A percentile compares a stretch with the other conserved stretches of the same genome.
phyloP scores from a whole-genome alignment of 2,329 filamentous ascomycete genomes.

The Fusarium robinianum region DNA sequence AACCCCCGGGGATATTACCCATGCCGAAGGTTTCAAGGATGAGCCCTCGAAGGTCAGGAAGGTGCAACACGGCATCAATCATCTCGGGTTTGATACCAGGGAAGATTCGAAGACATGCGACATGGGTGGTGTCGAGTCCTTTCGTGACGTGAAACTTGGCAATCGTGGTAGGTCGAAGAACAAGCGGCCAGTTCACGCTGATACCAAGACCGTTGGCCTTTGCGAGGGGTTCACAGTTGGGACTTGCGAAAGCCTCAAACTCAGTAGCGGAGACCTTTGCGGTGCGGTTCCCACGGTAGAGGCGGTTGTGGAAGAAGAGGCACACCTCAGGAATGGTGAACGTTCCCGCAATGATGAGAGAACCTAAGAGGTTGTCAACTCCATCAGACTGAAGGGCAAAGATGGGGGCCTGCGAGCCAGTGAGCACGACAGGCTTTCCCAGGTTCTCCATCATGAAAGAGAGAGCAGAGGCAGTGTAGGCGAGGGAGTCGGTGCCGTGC shows the following conservation, averaged over 20 bases:
- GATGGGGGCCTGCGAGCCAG: constrained; percentile 82
- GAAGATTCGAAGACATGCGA: constrained; percentile 87
- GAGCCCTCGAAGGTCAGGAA: constrained; percentile 78
- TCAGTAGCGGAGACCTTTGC: constrained; percentile 87
- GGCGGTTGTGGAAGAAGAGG: constrained; percentile 89
- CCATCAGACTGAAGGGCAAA: constrained; percentile 89
- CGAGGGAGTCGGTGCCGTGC: constrained; percentile 87
- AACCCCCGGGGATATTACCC: constrained; percentile 84
- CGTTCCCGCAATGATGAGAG: constrained; percentile 86
- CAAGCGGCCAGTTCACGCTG: constrained; percentile 78
- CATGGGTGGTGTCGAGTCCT: constrained; percentile 82
- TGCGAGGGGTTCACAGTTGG: constrained; percentile 83
- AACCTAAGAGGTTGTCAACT: constrained; percentile 86
- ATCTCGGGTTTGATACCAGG: constrained; percentile 93
- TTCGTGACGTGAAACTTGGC: constrained; percentile 75
- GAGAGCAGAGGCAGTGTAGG: constrained; percentile 86
- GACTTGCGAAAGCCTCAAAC: constrained; percentile 85
- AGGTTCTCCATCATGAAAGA: constrained; percentile 93
- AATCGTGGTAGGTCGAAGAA: constrained; percentile 74
- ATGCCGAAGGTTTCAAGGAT: constrained; percentile 93
- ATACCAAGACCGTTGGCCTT: constrained; percentile 80
- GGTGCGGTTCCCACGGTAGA: constrained; percentile 85
- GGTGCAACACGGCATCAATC: constrained; percentile 79
- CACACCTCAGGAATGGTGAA: constrained; percentile 93
- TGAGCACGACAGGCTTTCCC: constrained; percentile 88